These are phyloP conservation scores for Rachicladosporium sp. DNA, from an alignment of 2,329 filamentous ascomycete genomes.

Conservation along the genomic window DNA sequence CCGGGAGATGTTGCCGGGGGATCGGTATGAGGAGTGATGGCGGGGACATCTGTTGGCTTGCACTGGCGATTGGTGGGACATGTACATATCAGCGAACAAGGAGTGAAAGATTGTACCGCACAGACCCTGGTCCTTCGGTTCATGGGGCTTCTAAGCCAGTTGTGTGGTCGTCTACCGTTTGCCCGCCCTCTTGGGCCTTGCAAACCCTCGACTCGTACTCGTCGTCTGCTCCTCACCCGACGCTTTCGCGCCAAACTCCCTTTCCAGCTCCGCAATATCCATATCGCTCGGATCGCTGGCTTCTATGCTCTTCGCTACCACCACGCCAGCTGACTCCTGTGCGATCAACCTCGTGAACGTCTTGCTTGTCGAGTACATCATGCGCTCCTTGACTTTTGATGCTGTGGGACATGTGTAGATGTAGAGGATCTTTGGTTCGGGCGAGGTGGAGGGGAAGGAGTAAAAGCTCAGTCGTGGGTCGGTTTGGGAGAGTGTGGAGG, in stretches of 20 bases:
- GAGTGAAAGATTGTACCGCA: no score
- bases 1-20: conserved; percentile 34
- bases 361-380: conserved; percentile 59
- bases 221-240: conserved; percentile 33
- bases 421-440: conserved; percentile 52
- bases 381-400: conserved; percentile 68
- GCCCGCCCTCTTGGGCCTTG: conserved; percentile 67
- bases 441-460: conserved; percentile 46
- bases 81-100: no score
- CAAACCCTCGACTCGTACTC: conserved; percentile 40
- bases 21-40: conserved; percentile 37
- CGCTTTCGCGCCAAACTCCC: conserved; percentile 47
- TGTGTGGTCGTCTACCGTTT: conserved; percentile 28
- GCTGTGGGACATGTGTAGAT: conserved; percentile 68
- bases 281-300: conserved; percentile 57
- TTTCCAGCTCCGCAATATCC: conserved; percentile 50
- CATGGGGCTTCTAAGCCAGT: no score
- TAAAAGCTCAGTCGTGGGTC: conserved; percentile 73
- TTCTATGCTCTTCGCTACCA: conserved; percentile 56
- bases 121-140: no score
- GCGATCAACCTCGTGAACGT: conserved; percentile 52
- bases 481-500: conserved; percentile 41
- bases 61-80: no score
- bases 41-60: neutral
- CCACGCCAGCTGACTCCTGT: conserved; percentile 51